Conservation (phyloP, 1,284 basidiomycete genomes). For the Phellinidium pouzarii region DNA sequence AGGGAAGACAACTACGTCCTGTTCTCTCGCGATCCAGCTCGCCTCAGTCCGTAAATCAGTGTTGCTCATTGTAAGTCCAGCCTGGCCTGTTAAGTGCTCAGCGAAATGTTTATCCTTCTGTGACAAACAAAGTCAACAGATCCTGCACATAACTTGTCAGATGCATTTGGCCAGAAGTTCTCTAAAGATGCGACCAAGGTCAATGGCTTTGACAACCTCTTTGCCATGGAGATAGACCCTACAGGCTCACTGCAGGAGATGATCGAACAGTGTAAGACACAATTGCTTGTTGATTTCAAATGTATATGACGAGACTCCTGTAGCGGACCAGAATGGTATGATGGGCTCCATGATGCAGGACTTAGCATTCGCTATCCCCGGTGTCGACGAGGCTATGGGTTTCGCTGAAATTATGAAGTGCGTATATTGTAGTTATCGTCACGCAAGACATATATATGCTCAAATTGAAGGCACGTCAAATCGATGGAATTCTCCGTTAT, state of each 20-base stretch:
- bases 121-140: constrained; percentile 81
- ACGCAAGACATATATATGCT: neutral
- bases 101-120: neutral
- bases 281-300: neutral
- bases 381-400: constrained; percentile 99
- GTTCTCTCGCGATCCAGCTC: constrained; percentile 91
- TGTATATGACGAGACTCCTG: constrained; percentile 2
- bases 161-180: constrained; percentile 99
- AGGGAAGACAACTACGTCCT: constrained; percentile 96
- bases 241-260: constrained; percentile 97
- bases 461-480: constrained; percentile 79
- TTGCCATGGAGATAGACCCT: constrained; percentile 99
- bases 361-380: constrained; percentile 96
- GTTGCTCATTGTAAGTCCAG: constrained; percentile 77
- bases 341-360: constrained; percentile 99
- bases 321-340: constrained; percentile 87
- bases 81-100: constrained; percentile 4
- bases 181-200: constrained; percentile 99
- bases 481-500: constrained; percentile 99
- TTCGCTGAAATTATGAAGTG: constrained; percentile 99
- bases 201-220: constrained; percentile 96
- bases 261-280: constrained; percentile 85
- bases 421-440: constrained; percentile 25
- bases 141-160: constrained; percentile 97
- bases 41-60: constrained; percentile 85